These are phyloP conservation scores for Spathaspora boniae DNA, from an alignment of 805 yeast genomes.

Conservation along the genomic window DNA sequence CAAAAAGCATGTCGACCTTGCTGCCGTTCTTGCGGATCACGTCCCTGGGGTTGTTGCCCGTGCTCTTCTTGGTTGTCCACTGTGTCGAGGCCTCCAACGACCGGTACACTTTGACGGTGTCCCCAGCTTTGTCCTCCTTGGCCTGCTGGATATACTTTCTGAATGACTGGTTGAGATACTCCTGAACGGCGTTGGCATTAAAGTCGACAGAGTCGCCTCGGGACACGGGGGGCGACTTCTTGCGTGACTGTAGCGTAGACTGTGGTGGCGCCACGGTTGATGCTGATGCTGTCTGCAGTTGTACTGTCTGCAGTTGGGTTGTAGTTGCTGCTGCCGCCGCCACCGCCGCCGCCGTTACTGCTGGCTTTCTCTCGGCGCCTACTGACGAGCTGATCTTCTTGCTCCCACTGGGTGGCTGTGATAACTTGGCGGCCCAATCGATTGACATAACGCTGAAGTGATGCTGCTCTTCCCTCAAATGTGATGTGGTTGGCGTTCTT, in stretches of 20 bases:
- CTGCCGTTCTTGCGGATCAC: slow-evolving; percentile 1
- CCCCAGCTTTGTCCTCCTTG: slow-evolving; percentile 18
- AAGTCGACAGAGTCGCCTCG: slow-evolving; percentile 8
- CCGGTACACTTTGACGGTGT: slow-evolving; percentile 16
- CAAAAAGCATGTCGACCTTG: slow-evolving; percentile 16
- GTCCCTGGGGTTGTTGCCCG: not conserved
- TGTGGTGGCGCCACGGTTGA: not conserved
- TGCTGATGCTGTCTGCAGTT: not conserved
- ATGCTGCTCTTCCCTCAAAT: no score
- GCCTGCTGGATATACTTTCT: slow-evolving; percentile 17
- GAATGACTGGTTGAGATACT: slow-evolving; percentile 16
- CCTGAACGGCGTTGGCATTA: slow-evolving; percentile 19
- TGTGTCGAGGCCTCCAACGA: slow-evolving; percentile 22
- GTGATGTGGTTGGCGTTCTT: no score
- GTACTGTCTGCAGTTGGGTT: not conserved
- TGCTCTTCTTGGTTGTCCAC: slow-evolving; percentile 15
- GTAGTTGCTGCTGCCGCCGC: not conserved
- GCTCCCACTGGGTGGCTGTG: slow-evolving; percentile 2
- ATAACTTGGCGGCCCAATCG: slow-evolving; percentile 17
- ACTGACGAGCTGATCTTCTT: no score
- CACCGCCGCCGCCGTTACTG: no score
- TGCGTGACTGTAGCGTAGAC: not conserved
- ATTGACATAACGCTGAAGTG: slow-evolving; percentile 9
- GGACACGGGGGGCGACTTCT: slow-evolving; percentile 5
- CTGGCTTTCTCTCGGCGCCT: no score